Base-by-base conservation (phyloP, 2,329 filamentous ascomycete species). In the Aplosporella prunicola region DNA sequence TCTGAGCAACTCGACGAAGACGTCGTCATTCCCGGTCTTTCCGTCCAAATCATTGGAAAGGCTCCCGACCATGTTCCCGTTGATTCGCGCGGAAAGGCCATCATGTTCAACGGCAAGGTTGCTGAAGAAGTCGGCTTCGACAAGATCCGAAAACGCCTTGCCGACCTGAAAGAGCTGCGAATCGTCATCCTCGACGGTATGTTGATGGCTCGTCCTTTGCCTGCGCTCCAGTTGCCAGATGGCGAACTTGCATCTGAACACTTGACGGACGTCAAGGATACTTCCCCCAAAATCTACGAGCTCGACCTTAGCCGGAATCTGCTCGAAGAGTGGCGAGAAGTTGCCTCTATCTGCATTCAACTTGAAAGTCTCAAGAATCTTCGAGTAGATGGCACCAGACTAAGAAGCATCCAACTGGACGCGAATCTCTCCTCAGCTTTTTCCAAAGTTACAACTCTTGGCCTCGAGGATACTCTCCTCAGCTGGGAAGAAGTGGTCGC, bases 71-170 rank as follows among this genome's bases (percentile, higher is more conserved):
- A 56, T 39, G 43, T 47, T n/a, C 42, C 45, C 6, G 35, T 49
- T 9, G 32, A 42, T 6, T 47, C 39, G 11, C 31, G 36, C 10
- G 51, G 51, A 6, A 67, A 69, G 33, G 68, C 75, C 32, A 81
- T 93, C 44, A 63, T 80, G 69, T 70, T 93, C 68, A 63, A 83
- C 61, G 69, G 72, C 24, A 96, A 96, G 61, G 74, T 88, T 13
- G 89, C 85, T 5, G 82, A 96, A 62, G 89, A 96, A 62, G 76
- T 96, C 22, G 91, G 91, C 20, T 96, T 96, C 49, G 87, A 93
- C 48, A 95, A 95, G 67, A 85, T 95, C 47, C 76, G 82, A 28
- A 73, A 73, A 47, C 77, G 88, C 60, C 78, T 93, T 51, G 81
- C 87, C 48, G 69, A 81, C 52, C 67, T 96, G 20, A 68, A 80